Evolutionary conservation across 768 basidiomycete species (phyloP).

Genomic region (Favolaschia claudopus): DNA sequence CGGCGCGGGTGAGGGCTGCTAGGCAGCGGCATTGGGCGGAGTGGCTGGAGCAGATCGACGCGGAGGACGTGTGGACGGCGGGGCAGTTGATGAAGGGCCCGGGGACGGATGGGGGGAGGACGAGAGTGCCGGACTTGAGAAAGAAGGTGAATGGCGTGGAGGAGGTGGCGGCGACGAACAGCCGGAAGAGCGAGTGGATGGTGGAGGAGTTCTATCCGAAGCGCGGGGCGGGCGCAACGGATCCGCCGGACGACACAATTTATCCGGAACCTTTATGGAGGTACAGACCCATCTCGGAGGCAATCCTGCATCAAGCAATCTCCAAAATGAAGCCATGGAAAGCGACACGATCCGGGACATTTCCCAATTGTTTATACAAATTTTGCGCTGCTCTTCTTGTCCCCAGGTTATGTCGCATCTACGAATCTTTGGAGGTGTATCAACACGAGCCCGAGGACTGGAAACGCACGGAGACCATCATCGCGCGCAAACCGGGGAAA

Average conservation of each 20-base stretch:
- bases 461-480: constrained; percentile 35
- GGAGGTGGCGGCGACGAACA: background rate
- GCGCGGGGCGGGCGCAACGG: background rate
- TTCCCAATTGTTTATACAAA: constrained; percentile 33
- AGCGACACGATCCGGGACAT: constrained; percentile 32
- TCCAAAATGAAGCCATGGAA: constrained; percentile 33
- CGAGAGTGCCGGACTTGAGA: background rate
- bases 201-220: background rate
- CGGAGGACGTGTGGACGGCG: background rate
- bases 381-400: constrained; percentile 9
- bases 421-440: constrained; percentile 35
- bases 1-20: too few species aligned
- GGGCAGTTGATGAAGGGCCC: background rate
- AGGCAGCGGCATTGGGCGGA: too few species aligned
- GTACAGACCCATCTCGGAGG: background rate
- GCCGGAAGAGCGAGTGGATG: background rate
- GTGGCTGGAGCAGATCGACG: background rate
- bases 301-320: constrained; percentile 16
- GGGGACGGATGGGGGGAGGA: background rate
- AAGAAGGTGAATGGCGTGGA: background rate
- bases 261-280: background rate
- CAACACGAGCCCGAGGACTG: constrained; percentile 36
- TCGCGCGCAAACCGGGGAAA: constrained; percentile 45
- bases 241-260: background rate
- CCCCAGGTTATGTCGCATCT: constrained; percentile 28